phyloP scores from a whole-genome alignment of 1,284 basidiomycete species.

The Trametes polyzona region DNA sequence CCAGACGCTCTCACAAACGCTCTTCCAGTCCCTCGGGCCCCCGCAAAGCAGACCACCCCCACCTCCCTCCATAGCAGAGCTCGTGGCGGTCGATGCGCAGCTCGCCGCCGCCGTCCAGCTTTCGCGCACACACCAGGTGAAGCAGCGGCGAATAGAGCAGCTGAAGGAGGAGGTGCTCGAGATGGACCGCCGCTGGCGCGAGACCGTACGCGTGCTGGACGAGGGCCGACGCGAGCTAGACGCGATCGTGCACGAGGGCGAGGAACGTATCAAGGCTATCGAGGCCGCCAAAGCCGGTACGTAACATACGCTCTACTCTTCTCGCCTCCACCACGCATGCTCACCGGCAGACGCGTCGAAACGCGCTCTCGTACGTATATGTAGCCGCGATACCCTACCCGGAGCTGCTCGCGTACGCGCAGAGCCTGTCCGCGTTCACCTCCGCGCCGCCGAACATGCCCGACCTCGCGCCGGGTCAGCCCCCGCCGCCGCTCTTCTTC shows the following conservation, averaged over 20 bases:
- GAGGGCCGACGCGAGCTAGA: constrained; percentile 69
- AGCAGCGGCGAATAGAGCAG: constrained; percentile 71
- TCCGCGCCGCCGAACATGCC: constrained; percentile 86
- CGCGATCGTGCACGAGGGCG: constrained; percentile 69
- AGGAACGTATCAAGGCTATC: constrained; percentile 68
- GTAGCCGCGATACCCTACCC: constrained; percentile 78
- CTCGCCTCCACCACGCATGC: too few species aligned
- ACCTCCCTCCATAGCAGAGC: constrained; percentile 62
- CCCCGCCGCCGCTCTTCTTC: constrained; percentile 77
- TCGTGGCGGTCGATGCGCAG: constrained; percentile 62
- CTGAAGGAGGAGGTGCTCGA: constrained; percentile 70
- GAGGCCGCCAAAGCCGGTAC: constrained; percentile 71
- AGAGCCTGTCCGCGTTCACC: constrained; percentile 79
- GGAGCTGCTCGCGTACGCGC: constrained; percentile 78
- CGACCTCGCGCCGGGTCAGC: constrained; percentile 68
- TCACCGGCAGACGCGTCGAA: too few species aligned
- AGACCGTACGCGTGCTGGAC: constrained; percentile 64
- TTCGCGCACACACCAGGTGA: constrained; percentile 73
- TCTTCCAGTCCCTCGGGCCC: constrained; percentile 75
- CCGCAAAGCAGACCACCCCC: constrained; percentile 62
- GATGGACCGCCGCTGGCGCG: constrained; percentile 67
- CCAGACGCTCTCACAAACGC: constrained; percentile 63
- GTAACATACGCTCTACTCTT: constrained; percentile 15
- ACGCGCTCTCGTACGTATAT: neutral
- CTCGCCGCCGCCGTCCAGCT: constrained; percentile 66